Percentiles rank a stretch among this genome's conserved stretches.
phyloP scores from a whole-genome alignment of 2,329 filamentous ascomycete species.

The Pseudogymnoascus sp. region DNA sequence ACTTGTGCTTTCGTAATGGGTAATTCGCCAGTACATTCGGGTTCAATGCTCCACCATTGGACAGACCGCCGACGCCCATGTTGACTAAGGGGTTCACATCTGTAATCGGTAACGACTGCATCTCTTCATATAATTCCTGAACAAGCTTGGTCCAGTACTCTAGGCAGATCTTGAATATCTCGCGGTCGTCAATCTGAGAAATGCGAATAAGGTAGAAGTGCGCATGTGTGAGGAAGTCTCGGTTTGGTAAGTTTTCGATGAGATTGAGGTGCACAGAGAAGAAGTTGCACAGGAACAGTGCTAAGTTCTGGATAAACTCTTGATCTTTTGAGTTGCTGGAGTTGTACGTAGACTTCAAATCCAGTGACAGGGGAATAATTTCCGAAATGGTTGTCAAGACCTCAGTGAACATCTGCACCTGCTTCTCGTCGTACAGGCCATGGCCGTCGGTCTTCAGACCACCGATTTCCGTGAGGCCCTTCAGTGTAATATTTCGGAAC shows the following conservation, averaged over 20 bases:
- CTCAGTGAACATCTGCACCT: slow-evolving; percentile 97
- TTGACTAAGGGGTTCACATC: slow-evolving; percentile 85
- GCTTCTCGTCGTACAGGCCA: slow-evolving; percentile 82
- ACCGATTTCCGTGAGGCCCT: slow-evolving; percentile 95
- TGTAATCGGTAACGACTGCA: slow-evolving; percentile 90
- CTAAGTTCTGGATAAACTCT: slow-evolving; percentile 95
- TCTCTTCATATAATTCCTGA: slow-evolving; percentile 96
- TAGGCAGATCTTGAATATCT: slow-evolving; percentile 98
- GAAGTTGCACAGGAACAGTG: slow-evolving; percentile 93
- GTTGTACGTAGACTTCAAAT: slow-evolving; percentile 84
- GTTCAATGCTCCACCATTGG: slow-evolving; percentile 76
- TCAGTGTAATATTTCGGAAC: slow-evolving; percentile 93
- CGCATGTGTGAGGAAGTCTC: slow-evolving; percentile 87
- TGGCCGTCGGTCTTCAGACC: slow-evolving; percentile 73
- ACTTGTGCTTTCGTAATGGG: slow-evolving; percentile 95
- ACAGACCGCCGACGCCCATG: slow-evolving; percentile 60
- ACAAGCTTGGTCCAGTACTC: slow-evolving; percentile 99
- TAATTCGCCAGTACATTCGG: slow-evolving; percentile 80
- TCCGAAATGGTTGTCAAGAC: slow-evolving; percentile 85
- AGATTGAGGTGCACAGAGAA: slow-evolving; percentile 88
- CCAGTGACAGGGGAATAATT: slow-evolving; percentile 83
- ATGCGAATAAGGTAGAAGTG: slow-evolving; percentile 98
- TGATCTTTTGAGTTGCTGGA: slow-evolving; percentile 89
- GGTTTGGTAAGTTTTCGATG: slow-evolving; percentile 91
- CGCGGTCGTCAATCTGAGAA: slow-evolving; percentile 95